Percentiles rank a stretch among this genome's conserved stretches.
Conservation (phyloP, 768 basidiomycete genomes). For the Suillus fuscotomentosus region DNA sequence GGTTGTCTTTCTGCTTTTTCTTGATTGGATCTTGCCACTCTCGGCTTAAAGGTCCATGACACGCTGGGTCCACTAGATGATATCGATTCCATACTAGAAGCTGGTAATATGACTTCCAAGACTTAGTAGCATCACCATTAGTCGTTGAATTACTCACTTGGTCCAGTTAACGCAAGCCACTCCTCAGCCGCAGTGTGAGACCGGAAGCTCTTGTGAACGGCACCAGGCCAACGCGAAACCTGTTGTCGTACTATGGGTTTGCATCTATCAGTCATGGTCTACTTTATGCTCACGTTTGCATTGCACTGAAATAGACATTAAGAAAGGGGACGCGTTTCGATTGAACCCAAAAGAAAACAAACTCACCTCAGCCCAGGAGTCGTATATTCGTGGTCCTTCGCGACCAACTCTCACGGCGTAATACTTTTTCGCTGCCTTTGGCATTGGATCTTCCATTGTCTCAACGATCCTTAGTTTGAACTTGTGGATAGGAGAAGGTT, state of each 20-base stretch:
- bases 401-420: conserved; percentile 63
- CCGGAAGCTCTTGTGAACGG: conserved; percentile 52
- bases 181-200: conserved; percentile 44
- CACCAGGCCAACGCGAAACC: conserved; percentile 53
- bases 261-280: no score
- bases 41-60: neutral
- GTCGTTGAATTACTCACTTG: conserved; percentile 16
- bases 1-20: neutral
- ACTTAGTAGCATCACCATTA: neutral
- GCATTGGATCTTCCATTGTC: conserved; percentile 18
- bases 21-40: neutral
- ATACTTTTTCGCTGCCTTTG: conserved; percentile 40
- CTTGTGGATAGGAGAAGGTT: neutral
- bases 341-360: neutral
- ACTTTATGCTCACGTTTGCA: conserved; percentile 34
- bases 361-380: conserved; percentile 59
- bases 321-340: neutral
- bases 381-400: conserved; percentile 56
- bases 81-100: neutral
- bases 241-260: conserved; percentile 21
- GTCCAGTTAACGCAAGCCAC: conserved; percentile 37
- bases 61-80: neutral
- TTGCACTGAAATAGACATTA: conserved; percentile 38
- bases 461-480: neutral
- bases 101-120: neutral